Percentiles rank a stretch among this genome's conserved stretches.
phyloP scores from a whole-genome alignment of 495 filamentous ascomycete genomes.

The Xylaria sp. region DNA sequence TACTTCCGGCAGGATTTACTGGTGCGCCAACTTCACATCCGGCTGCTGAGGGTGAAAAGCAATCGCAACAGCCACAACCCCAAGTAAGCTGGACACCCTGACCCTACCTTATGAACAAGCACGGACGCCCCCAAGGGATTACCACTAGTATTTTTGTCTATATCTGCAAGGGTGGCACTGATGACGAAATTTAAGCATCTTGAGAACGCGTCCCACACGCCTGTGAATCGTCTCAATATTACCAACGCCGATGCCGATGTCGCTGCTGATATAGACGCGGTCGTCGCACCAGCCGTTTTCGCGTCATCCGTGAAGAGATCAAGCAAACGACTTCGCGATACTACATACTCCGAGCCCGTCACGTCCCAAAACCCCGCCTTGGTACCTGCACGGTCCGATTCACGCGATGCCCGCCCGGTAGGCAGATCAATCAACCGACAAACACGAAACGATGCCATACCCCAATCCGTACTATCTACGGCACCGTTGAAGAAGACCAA shows the following conservation, averaged over 20 bases:
- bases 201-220: slow-evolving; percentile 33
- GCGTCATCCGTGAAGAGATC: slow-evolving; percentile 21
- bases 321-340: slow-evolving; percentile 11
- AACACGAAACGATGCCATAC: slow-evolving; percentile 27
- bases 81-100: slow-evolving; percentile 14
- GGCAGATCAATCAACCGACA: slow-evolving; percentile 21
- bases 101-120: not conserved
- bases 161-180: slow-evolving; percentile 40
- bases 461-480: slow-evolving; percentile 16
- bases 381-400: slow-evolving; percentile 13
- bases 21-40: not conserved
- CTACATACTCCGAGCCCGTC: not conserved
- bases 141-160: not conserved
- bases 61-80: not conserved
- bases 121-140: slow-evolving; percentile 5
- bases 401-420: slow-evolving; percentile 21
- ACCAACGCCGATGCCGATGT: not conserved
- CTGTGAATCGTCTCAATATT: not conserved
- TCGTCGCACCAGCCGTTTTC: too few species aligned
- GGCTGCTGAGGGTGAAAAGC: not conserved
- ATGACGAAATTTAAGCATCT: slow-evolving; percentile 35
- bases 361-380: not conserved
- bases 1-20: not conserved
- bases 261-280: not conserved
- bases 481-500: slow-evolving; percentile 21